Conservation (phyloP, 495 filamentous ascomycete species). For the Aspergillus conjunctus region DNA sequence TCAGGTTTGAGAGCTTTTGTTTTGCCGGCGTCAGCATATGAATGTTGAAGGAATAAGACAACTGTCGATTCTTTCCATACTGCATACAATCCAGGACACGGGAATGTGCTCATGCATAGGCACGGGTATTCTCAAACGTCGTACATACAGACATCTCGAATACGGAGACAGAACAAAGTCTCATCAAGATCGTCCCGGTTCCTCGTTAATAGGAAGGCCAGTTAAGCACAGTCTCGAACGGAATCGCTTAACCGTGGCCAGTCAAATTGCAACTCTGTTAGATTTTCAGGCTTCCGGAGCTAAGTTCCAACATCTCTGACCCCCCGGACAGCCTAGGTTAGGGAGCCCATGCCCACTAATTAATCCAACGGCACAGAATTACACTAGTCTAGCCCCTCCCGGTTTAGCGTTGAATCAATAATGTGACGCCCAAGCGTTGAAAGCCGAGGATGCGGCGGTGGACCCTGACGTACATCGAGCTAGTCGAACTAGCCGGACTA, state of each 20-base stretch:
- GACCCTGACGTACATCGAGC: conserved; percentile 1
- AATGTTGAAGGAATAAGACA: not conserved
- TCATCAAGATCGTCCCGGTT: not conserved
- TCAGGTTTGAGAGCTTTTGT: not conserved
- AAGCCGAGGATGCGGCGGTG: conserved; percentile 9
- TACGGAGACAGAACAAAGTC: conserved; percentile 5
- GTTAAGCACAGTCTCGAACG: conserved; percentile 8
- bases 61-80: not conserved
- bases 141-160: conserved; percentile 1
- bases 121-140: not conserved
- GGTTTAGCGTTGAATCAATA: not conserved
- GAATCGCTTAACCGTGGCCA: not conserved
- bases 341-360: conserved; percentile 8
- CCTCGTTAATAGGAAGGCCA: not conserved
- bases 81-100: not conserved
- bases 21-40: not conserved
- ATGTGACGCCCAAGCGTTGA: conserved; percentile 5
- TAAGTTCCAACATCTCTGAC: conserved; percentile 1
- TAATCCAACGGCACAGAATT: not conserved
- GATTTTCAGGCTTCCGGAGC: not conserved
- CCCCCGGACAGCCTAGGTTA: conserved; percentile 3
- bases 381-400: not conserved
- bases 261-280: not conserved
- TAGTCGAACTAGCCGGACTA: not conserved
- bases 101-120: not conserved